These are phyloP conservation scores for Pisolithus sp. DNA, from an alignment of 768 basidiomycete genomes.

Conservation along the genomic window DNA sequence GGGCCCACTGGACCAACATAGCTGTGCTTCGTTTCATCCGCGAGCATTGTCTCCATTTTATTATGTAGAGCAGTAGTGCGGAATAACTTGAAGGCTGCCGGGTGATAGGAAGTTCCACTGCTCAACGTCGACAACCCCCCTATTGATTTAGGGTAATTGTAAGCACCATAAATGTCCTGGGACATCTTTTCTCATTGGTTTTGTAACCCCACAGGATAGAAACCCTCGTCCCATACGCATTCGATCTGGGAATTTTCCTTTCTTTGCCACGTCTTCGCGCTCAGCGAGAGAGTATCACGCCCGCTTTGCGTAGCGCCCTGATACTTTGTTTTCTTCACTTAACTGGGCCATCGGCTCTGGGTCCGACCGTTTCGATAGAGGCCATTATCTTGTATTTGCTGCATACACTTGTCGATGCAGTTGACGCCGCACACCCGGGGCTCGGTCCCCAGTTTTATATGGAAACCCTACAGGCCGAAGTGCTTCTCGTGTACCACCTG, in stretches of 20 bases:
- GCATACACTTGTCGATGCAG: slow-evolving; percentile 37
- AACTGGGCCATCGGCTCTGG: slow-evolving; percentile 22
- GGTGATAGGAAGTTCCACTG: too few relatives aligned
- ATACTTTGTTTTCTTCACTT: slow-evolving; percentile 51
- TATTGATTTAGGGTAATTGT: too few relatives aligned
- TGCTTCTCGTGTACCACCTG: slow-evolving; percentile 63
- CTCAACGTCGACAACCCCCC: too few relatives aligned
- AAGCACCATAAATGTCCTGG: not conserved
- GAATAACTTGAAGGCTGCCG: too few relatives aligned
- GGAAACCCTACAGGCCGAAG: slow-evolving; percentile 53
- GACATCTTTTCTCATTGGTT: not conserved
- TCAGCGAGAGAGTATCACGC: slow-evolving; percentile 36
- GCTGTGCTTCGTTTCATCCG: too few relatives aligned
- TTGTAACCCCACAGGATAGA: slow-evolving; percentile 12
- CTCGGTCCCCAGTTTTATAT: slow-evolving; percentile 35
- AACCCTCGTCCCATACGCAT: slow-evolving; percentile 47
- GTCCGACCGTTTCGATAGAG: slow-evolving; percentile 33
- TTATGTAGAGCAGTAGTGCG: too few relatives aligned
- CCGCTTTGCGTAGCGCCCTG: slow-evolving; percentile 42
- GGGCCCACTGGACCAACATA: too few relatives aligned
- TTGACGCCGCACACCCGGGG: slow-evolving; percentile 33
- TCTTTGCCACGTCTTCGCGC: slow-evolving; percentile 40
- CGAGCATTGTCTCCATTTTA: too few relatives aligned
- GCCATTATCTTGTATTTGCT: slow-evolving; percentile 46
- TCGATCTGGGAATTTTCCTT: slow-evolving; percentile 65